Evolutionary conservation across 345 rosid genomes (phyloP), one percentile per base, ranked within the genome.

Genomic region (Dipteronia sinensis): DNA sequence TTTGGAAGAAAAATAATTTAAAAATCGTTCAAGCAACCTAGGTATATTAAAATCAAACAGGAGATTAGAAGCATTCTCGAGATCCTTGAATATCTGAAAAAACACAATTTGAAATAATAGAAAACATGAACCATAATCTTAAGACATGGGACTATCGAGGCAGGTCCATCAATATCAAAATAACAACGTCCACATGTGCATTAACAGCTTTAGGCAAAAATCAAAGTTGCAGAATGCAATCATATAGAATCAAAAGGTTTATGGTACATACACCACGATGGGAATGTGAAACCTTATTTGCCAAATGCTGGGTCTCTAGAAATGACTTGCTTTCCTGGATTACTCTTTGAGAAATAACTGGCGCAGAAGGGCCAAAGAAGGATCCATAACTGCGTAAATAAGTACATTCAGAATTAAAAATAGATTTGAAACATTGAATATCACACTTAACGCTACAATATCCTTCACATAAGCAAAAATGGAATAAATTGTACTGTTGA

Each of bases 241-340:
- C 23, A 61, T n/a, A 53, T 55, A 65, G 19, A 25, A 56, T 42
- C 34, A 51, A 56, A 56, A 63, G 63, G 22, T 56, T 56, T 31
- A 64, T 25, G 56, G 44, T 56, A 87, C 89, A 76, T 85, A 92
- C 98, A 74, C 38, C 71, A 55, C 79, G 82, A 40, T 78, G 88
- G 11, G 90, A 64, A 44, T 78, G 80, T 22, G 78, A 65, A 31
- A 47, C 38, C 77, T 64, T 85, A 56, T 86, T 70, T 5, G 91
- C 82, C 81, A 89, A 72, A 65, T 91, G 78, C 81, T 82, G 88
- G 69, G 90, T 94, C 82, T 94, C 99, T 55, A 97, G 76, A 61
- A 97, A 82, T 16, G 97, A 89, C 87, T 97, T 94, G 95, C 95
- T 97, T 84, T 97, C 98, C 83, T 89, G 93, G 76, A 97, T 94